phyloP scores from a whole-genome alignment of 106 monocot species.

The Allium sativum region DNA sequence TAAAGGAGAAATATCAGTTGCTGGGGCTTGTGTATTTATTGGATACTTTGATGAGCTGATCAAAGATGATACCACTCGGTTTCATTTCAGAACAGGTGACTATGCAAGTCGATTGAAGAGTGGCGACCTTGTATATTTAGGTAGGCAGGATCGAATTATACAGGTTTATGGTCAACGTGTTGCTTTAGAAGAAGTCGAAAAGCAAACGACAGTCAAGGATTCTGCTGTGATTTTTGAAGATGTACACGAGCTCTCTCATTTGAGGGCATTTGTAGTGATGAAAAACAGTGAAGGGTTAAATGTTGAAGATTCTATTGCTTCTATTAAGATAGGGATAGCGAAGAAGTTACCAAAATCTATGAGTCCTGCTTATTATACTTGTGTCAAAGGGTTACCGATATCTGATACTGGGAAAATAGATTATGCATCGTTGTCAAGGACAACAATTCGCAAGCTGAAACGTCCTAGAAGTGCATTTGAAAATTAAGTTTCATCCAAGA shows the following conservation, averaged over 20 bases:
- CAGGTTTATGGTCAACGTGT: constrained; percentile 83
- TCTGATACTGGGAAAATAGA: constrained; percentile 73
- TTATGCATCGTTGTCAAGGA: constrained; percentile 42
- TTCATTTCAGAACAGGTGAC: constrained; percentile 73
- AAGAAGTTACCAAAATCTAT: constrained; percentile 56
- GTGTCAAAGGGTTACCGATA: constrained; percentile 36
- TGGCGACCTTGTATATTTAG: constrained; percentile 64
- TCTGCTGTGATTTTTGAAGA: constrained; percentile 50
- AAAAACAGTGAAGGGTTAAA: not conserved
- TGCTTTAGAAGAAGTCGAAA: constrained; percentile 77
- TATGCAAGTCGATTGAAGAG: constrained; percentile 54
- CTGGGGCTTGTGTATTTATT: constrained; percentile 63
- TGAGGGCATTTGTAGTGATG: constrained; percentile 49
- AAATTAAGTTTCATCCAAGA: constrained; percentile 10
- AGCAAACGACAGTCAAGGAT: constrained; percentile 55
- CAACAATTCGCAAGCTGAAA: constrained; percentile 5
- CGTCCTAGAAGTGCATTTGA: constrained; percentile 3
- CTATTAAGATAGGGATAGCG: constrained; percentile 55
- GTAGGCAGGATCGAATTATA: constrained; percentile 69
- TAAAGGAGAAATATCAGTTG: constrained; percentile 72
- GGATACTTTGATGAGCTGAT: constrained; percentile 53
- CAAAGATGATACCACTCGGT: constrained; percentile 3
- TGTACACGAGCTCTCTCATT: constrained; percentile 7
- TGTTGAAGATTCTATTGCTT: constrained; percentile 23
- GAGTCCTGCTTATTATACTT: constrained; percentile 46